A percentile compares a stretch with the other conserved stretches of the same genome.
Conservation (phyloP, 164 flowering plant genomes). For the Protea cynaroides region DNA sequence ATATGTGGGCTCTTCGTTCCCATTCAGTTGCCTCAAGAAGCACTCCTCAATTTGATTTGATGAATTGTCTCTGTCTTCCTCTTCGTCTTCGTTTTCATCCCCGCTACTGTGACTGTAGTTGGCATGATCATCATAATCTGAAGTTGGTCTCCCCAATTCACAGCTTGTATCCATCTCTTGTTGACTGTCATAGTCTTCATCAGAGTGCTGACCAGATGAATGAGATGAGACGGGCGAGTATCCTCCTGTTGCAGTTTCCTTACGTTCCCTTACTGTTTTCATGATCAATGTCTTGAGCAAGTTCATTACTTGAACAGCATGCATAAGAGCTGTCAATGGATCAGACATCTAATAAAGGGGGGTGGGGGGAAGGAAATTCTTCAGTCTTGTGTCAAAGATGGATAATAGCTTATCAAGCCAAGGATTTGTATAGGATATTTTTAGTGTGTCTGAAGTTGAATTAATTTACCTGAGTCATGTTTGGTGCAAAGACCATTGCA, state of each 20-base stretch:
- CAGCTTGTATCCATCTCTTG: conserved; percentile 64
- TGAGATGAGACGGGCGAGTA: conserved; percentile 62
- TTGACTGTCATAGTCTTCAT: conserved; percentile 52
- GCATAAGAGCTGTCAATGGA: conserved; percentile 96
- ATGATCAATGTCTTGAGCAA: conserved; percentile 79
- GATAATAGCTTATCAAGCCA: neutral
- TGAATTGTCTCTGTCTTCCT: conserved; percentile 38
- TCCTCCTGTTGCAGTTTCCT: conserved; percentile 50
- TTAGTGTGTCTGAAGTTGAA: neutral
- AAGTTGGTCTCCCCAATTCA: conserved; percentile 38
- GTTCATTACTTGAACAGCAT: conserved; percentile 99
- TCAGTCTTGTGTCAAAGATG: neutral
- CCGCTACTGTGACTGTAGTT: conserved; percentile 31
- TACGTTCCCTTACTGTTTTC: conserved; percentile 68
- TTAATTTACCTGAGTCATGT: neutral
- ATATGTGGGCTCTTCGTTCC: conserved; percentile 19
- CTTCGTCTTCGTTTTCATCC: conserved; percentile 39
- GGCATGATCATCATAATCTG: conserved; percentile 41
- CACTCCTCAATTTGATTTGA: conserved; percentile 58
- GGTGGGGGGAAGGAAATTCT: neutral
- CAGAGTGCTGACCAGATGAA: conserved; percentile 41
- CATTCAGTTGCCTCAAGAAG: conserved; percentile 60
- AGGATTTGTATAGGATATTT: neutral
- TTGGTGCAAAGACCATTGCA: neutral
- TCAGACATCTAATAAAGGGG: conserved; percentile 82